Percentiles rank a stretch among this genome's conserved stretches.
These are phyloP conservation scores for Canavalia ensiformis DNA, from an alignment of 306 rosid genomes.

Conservation along the genomic window DNA sequence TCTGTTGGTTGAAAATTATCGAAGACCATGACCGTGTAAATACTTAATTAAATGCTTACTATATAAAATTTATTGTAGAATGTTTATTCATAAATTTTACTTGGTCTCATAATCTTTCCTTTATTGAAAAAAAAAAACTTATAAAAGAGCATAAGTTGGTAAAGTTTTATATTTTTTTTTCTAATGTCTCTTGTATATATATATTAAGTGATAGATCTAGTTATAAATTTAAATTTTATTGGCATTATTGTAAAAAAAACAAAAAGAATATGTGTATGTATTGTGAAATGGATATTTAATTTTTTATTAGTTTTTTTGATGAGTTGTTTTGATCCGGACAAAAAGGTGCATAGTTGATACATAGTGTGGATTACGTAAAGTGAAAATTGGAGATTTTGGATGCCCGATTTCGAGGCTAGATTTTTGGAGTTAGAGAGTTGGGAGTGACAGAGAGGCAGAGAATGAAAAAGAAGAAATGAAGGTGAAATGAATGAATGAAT, in stretches of 20 bases:
- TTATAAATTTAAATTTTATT: too few relatives aligned
- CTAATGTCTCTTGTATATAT: neutral
- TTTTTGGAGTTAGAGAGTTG: constrained; percentile 41
- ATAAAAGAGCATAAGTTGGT: too few relatives aligned
- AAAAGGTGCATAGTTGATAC: constrained; percentile 34
- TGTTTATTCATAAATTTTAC: neutral
- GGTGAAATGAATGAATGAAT: neutral
- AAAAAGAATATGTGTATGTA: neutral
- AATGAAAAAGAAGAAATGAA: neutral
- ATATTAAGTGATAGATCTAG: neutral
- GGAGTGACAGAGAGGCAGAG: neutral
- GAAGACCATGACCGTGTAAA: neutral
- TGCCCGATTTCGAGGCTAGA: constrained; percentile 44
- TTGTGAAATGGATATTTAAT: neutral
- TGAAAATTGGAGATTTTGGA: constrained; percentile 29
- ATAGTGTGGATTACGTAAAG: constrained; percentile 39
- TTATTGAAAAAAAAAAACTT: too few relatives aligned
- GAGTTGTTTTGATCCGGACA: constrained; percentile 8
- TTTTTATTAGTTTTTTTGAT: neutral
- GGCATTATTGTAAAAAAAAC: too few relatives aligned
- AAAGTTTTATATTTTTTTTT: too few relatives aligned
- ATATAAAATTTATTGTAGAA: neutral
- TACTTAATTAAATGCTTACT: neutral
- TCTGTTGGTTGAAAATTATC: neutral
- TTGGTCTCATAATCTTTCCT: too few relatives aligned